Evolutionary conservation across 805 yeast species (phyloP).

Genomic region (Schizosaccharomyces octosporus): DNA sequence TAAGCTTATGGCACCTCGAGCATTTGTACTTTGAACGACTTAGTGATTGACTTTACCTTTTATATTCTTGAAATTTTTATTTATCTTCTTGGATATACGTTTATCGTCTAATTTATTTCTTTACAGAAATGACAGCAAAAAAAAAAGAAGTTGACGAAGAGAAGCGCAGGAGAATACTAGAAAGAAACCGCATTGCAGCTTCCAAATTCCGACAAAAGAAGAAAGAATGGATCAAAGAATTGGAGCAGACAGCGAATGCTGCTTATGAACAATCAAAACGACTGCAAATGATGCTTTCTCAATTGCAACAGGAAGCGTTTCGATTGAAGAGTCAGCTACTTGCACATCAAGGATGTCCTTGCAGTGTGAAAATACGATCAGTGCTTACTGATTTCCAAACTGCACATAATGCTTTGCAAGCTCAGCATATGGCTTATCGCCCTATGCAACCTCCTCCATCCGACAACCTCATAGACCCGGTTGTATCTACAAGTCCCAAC

Average conservation of each 20-base stretch:
- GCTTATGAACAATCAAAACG: slow-evolving; percentile 1
- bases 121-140: not conserved
- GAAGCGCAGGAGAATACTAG: slow-evolving; percentile 1
- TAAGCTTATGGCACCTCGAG: too few relatives aligned
- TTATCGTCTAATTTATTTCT: not conserved
- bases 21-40: too few relatives aligned
- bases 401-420: not conserved
- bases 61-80: not conserved
- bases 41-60: not conserved
- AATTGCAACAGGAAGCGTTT: not conserved
- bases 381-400: not conserved
- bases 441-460: not conserved
- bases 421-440: not conserved
- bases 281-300: not conserved
- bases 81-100: not conserved
- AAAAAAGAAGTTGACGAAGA: slow-evolving; percentile 1
- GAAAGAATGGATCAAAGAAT: slow-evolving; percentile 1
- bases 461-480: not conserved
- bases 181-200: slow-evolving; percentile 3
- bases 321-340: not conserved
- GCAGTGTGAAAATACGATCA: not conserved
- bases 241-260: slow-evolving; percentile 1
- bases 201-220: slow-evolving; percentile 2
- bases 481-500: not conserved
- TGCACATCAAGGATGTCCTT: slow-evolving; percentile 1